Base-by-base conservation (phyloP, 2,329 filamentous ascomycete genomes). In the Calonectria leucothoes region DNA sequence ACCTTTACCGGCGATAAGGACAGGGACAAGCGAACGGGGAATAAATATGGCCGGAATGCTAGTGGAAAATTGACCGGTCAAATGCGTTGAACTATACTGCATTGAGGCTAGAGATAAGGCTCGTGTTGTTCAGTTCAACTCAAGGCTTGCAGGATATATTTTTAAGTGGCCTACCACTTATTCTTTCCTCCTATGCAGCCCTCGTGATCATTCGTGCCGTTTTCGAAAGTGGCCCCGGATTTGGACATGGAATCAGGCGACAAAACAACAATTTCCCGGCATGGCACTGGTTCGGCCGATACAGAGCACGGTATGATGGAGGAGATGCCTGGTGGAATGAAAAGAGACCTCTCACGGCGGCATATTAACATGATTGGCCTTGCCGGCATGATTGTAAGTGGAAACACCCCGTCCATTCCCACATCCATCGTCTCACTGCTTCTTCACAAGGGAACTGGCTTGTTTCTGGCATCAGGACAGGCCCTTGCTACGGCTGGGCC, bases 391-490 rank as follows among this genome's bases (percentile, higher is more conserved):
- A 74, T 82, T 84, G 90, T 89, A 77, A 91, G 55, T 37, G 10
- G 11, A 20, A 14, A 39, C 6, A 1, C 31, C 25, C 3, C 20
- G n/a, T 23, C 4, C 20, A 0, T 10, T 23, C 0, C 37, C 27
- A 14, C 12, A 8, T 2, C 2, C 20, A 14, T 23, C n/a, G 23
- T 59, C 89, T 37, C 93, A 93, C 86, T 87, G 95, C 12, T 95
- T 95, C 82, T 92, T 95, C 72, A 90, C 92, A 61, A 92, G 3
- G 93, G 92, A 63, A 82, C 55, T 82, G 52, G 91, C 92, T 31
- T 59, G 11, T 59, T 59, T 42, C 84, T 94, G 66, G 85, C 87
- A 15, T 29, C 85, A 82, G n/a, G 93, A 92, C 79, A 93, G 93
- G 31, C 93, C 92, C 11, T 79, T 88, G 74, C 23, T 2, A 66